These are phyloP conservation scores for Acmispon strigosus DNA, from an alignment of 306 rosid genomes.

Conservation along the genomic window DNA sequence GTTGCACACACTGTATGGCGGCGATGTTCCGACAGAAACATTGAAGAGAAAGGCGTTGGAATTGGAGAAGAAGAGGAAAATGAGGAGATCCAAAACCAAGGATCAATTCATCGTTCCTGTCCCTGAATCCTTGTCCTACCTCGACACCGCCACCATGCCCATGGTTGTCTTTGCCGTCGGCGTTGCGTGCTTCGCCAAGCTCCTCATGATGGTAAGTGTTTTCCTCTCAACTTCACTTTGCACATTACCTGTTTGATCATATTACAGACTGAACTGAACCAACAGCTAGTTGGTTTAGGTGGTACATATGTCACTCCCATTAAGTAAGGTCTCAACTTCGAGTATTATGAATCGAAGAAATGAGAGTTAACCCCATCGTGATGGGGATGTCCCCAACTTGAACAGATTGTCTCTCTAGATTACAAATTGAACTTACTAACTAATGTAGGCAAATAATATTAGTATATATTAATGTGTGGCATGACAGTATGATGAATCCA, in stretches of 20 bases:
- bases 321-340: no score
- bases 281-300: no score
- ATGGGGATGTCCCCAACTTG: no score
- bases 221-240: not conserved
- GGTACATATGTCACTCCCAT: no score
- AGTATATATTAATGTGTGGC: no score
- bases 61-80: constrained; percentile 44
- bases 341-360: no score
- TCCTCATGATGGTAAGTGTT: constrained; percentile 48
- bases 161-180: constrained; percentile 62
- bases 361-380: no score
- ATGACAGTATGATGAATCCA: constrained; percentile 64
- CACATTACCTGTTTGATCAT: constrained; percentile 27
- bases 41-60: constrained; percentile 32
- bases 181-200: constrained; percentile 39
- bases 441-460: no score
- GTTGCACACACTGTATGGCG: constrained; percentile 15
- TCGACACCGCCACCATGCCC: constrained; percentile 81
- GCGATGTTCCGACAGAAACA: not conserved
- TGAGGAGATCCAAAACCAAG: constrained; percentile 22
- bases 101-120: constrained; percentile 48
- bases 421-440: no score
- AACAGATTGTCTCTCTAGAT: no score
- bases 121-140: constrained; percentile 60
- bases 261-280: not conserved